Evolutionary conservation across 192 early-diverging fungal genomes (phyloP).

Genomic region (Coemansia sp.): DNA sequence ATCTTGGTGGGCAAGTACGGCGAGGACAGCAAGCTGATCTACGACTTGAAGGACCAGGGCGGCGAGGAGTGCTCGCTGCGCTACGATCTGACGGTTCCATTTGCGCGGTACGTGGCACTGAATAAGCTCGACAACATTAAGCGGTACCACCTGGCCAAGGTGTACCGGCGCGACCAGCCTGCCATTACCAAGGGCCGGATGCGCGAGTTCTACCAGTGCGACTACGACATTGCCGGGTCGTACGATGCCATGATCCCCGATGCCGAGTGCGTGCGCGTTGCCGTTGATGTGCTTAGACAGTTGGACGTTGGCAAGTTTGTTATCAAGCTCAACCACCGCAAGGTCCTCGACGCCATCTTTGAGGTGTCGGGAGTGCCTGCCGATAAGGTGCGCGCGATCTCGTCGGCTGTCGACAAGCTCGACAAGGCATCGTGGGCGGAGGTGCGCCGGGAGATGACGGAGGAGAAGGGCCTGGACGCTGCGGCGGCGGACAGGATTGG

Average conservation of each 20-base stretch:
- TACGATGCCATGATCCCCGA: slow-evolving; percentile 99
- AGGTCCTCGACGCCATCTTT: slow-evolving; percentile 98
- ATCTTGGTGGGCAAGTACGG: slow-evolving; percentile 97
- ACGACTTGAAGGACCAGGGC: slow-evolving; percentile 96
- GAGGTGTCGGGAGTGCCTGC: slow-evolving; percentile 92
- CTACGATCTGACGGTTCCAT: slow-evolving; percentile 98
- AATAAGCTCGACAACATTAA: slow-evolving; percentile 88
- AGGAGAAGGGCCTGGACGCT: slow-evolving; percentile 85
- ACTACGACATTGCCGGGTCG: slow-evolving; percentile 96
- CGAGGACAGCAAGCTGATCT: slow-evolving; percentile 98
- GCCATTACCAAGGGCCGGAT: slow-evolving; percentile 98
- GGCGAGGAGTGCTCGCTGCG: slow-evolving; percentile 94
- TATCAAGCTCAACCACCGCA: slow-evolving; percentile 97
- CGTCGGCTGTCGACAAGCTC: slow-evolving; percentile 97
- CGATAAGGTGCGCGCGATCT: slow-evolving; percentile 88
- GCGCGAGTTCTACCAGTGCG: slow-evolving; percentile 99
- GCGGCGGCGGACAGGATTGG: slow-evolving; percentile 91
- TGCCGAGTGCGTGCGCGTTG: slow-evolving; percentile 82
- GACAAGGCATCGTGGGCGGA: slow-evolving; percentile 97
- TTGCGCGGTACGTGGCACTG: slow-evolving; percentile 95
- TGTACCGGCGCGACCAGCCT: slow-evolving; percentile 97
- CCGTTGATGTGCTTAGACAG: slow-evolving; percentile 76
- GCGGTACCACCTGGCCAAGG: slow-evolving; percentile 98
- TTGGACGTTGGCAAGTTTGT: slow-evolving; percentile 90
- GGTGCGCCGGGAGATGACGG: slow-evolving; percentile 91